These are phyloP conservation scores for Fusarium duplospermum DNA, from an alignment of 2,329 filamentous ascomycete genomes.

Conservation along the genomic window DNA sequence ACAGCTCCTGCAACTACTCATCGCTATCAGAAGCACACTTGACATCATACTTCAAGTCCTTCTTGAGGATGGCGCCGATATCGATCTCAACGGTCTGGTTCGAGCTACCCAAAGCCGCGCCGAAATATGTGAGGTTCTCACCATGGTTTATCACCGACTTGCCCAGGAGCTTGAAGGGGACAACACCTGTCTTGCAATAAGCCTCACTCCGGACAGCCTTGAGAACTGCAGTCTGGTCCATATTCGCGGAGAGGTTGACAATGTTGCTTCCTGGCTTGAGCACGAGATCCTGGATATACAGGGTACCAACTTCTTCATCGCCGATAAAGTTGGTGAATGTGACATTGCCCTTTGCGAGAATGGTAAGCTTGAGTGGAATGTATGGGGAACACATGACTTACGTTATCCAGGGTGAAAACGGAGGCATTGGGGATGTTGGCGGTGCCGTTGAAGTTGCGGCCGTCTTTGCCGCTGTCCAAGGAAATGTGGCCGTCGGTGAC, in stretches of 20 bases:
- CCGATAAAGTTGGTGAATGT: conserved; percentile 70
- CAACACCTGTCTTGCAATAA: conserved; percentile 65
- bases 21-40: conserved; percentile 31
- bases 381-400: conserved; percentile 50
- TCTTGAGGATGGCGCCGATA: conserved; percentile 58
- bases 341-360: conserved; percentile 65
- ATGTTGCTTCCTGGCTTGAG: conserved; percentile 70
- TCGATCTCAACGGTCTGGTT: conserved; percentile 66
- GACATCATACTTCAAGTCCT: conserved; percentile 45
- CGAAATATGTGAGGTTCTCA: conserved; percentile 66
- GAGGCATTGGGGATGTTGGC: conserved; percentile 73
- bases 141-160: conserved; percentile 63
- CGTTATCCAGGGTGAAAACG: conserved; percentile 71
- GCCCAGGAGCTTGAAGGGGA: conserved; percentile 67
- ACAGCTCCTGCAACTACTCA: conserved; percentile 4
- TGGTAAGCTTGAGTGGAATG: conserved; percentile 6
- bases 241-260: conserved; percentile 64
- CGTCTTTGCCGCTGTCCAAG: conserved; percentile 52
- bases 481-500: conserved; percentile 64
- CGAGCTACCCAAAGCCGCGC: conserved; percentile 62
- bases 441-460: conserved; percentile 71
- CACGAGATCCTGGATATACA: conserved; percentile 68
- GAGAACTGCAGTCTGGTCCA: conserved; percentile 63
- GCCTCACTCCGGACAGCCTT: conserved; percentile 50
- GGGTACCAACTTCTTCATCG: conserved; percentile 62